Conservation (phyloP, 2,329 filamentous ascomycete genomes). For the Cladorrhinum sp. region DNA sequence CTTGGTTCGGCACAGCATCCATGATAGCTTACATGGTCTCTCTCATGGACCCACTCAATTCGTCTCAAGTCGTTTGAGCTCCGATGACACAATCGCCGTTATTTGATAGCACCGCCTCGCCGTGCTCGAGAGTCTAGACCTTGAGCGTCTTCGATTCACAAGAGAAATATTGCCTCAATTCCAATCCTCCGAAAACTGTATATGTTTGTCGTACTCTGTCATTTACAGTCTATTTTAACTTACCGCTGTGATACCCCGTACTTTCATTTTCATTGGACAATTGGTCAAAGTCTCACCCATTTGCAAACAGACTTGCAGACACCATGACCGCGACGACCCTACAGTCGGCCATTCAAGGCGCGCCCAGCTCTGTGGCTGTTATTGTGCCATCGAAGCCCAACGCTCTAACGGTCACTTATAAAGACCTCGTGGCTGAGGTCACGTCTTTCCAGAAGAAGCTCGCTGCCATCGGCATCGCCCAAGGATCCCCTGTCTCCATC, state of each 20-base stretch:
- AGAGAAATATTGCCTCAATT: background rate
- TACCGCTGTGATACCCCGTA: slow-evolving; percentile 4
- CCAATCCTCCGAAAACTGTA: background rate
- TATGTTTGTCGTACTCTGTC: background rate
- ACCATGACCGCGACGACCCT: slow-evolving; percentile 42
- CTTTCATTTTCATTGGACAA: background rate
- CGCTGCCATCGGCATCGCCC: slow-evolving; percentile 68
- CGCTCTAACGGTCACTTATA: slow-evolving; percentile 67
- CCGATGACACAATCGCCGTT: slow-evolving; percentile 21
- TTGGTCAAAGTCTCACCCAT: background rate
- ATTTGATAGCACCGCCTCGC: background rate
- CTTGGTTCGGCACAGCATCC: background rate
- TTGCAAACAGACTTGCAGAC: too few relatives aligned
- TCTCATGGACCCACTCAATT: slow-evolving; percentile 13
- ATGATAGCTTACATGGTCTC: background rate
- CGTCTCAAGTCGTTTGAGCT: slow-evolving; percentile 10
- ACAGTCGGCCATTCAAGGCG: slow-evolving; percentile 49
- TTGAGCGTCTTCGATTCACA: background rate
- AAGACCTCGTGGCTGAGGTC: slow-evolving; percentile 63
- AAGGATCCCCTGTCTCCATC: slow-evolving; percentile 73
- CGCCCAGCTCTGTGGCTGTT: slow-evolving; percentile 54
- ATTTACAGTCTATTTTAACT: background rate
- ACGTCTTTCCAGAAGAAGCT: slow-evolving; percentile 73
- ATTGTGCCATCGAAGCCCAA: slow-evolving; percentile 67
- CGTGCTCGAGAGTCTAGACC: background rate